Base-by-base conservation (phyloP, 148 eudicot genomes). In the Diospyros kaki region DNA sequence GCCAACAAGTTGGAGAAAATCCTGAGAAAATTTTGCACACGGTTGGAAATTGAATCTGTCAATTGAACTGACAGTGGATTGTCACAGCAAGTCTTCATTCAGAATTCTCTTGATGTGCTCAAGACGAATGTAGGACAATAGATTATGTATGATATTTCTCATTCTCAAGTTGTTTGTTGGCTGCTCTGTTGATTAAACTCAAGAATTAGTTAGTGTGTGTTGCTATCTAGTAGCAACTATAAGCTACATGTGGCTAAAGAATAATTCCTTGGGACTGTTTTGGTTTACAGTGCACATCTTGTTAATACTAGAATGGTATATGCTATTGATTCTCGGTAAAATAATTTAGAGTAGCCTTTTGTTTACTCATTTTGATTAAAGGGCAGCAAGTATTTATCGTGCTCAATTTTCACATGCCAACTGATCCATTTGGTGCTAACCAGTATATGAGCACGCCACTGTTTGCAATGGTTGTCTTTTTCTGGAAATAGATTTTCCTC, bases 61-160 rank as follows among this genome's bases (percentile, higher is more conserved):
- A 11, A 62, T 64, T 43, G 48, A 60, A 72, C 41, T 28, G n/a
- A 72, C 46, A 17, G 18, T 60, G 55, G 43, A 72, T 72, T n/a
- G n/a, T n/a, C n/a, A n/a, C n/a, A n/a, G n/a, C n/a, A n/a, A n/a
- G n/a, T n/a, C n/a, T n/a, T n/a, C n/a, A n/a, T n/a, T n/a, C n/a
- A n/a, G n/a, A n/a, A n/a, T n/a, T n/a, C n/a, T n/a, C n/a, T n/a
- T 72, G 42, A 28, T 28, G 28, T 28, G 28, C 28, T 28, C 28
- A 28, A 28, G 28, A 28, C 28, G 28, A 28, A 28, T 28, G 28
- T 28, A 28, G 28, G 28, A 28, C 28, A 28, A 28, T 28, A 28
- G 28, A 28, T 28, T 28, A 28, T 28, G 28, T 52, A 44, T 17
- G 8, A 4, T 50, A 28, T 12, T 68, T 41, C 43, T 28, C 56